Base-by-base conservation (phyloP, 1,139 yeast genomes). In the Nakaseomyces bracarensis region DNA sequence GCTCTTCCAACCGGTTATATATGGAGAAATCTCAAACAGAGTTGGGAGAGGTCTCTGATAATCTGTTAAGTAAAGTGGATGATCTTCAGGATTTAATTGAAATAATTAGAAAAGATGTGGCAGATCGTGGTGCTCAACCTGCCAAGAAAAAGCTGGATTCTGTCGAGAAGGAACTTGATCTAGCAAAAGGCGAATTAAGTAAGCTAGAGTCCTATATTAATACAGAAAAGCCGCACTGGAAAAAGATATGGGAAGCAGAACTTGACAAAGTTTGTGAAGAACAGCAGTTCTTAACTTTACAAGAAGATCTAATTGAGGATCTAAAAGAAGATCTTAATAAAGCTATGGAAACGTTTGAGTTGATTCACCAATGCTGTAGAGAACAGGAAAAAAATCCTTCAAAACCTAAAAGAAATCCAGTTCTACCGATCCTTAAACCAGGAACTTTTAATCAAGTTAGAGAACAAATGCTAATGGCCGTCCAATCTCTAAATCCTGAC, bases 31-130 rank as follows among this genome's bases (percentile, higher is more conserved):
- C 96, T 44, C 89, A 84, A 55, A 60, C 69, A 10, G 79, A 78
- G 52, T 70, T 91, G 19, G 82, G 94, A 1, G 78, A 75, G 40
- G 89, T 84, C 19, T 81, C 94, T 6, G 96, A 86, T 57, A 57
- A 61, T 1, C 65, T 91, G 18, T 69, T 93, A 36, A 80, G 93
- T 0, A 76, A 73, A 49, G 94, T 89, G 3, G 98, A 93, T 58
- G 96, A 87, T 53, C 67, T 93, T 28, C 96, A 89, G 58, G 98
- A 93, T 63, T 63, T 84, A 5, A 84, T 93, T 63, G 98, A 93
- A 57, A 87, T 87, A 1, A 68, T 91, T 46, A 71, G 96, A 46
- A 80, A 86, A 51, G 98, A 89, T 63, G 96, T 91, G 10, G 95
- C 95, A 0, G 85, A 81, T 47, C 73, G 96, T 49, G 96, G 96